Conservation (phyloP, 352 stramenopile species). For the Phytophthora citrophthora region DNA sequence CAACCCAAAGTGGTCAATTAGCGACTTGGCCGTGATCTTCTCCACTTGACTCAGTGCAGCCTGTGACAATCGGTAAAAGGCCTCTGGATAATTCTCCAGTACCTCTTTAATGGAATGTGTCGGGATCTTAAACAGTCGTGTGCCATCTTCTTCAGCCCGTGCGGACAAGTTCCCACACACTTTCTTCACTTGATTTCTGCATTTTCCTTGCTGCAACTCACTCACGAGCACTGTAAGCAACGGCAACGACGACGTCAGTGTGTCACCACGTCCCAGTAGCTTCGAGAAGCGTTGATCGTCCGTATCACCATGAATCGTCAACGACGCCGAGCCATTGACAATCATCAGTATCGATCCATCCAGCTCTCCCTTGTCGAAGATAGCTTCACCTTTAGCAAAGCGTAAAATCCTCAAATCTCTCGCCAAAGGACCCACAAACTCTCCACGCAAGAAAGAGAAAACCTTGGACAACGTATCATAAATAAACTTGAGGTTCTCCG, state of each 20-base stretch:
- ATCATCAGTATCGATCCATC: constrained; percentile 85
- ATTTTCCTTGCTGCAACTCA: constrained; percentile 39
- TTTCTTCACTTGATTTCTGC: constrained; percentile 40
- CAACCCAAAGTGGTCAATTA: constrained; percentile 86
- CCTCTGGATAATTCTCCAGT: constrained; percentile 66
- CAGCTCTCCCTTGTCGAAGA: constrained; percentile 64
- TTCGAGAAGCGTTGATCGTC: constrained; percentile 54
- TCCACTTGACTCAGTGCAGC: constrained; percentile 81
- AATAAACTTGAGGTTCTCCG: constrained; percentile 79
- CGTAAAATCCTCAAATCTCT: constrained; percentile 65
- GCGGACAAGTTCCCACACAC: constrained; percentile 68
- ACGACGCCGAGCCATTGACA: constrained; percentile 53
- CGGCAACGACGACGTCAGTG: constrained; percentile 70
- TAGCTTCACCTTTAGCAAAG: constrained; percentile 53
- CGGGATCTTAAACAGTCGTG: constrained; percentile 73
- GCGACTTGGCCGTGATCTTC: constrained; percentile 78
- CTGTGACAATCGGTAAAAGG: constrained; percentile 78
- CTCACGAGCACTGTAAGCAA: constrained; percentile 66
- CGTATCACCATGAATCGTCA: constrained; percentile 65
- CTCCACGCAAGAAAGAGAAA: constrained; percentile 76
- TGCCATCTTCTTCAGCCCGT: constrained; percentile 48
- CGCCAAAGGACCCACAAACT: constrained; percentile 69
- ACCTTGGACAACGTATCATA: constrained; percentile 84
- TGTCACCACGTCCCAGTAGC: constrained; percentile 63
- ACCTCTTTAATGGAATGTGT: constrained; percentile 52